phyloP scores from a whole-genome alignment of 2,329 filamentous ascomycete genomes.

The Aspergillus sp. region DNA sequence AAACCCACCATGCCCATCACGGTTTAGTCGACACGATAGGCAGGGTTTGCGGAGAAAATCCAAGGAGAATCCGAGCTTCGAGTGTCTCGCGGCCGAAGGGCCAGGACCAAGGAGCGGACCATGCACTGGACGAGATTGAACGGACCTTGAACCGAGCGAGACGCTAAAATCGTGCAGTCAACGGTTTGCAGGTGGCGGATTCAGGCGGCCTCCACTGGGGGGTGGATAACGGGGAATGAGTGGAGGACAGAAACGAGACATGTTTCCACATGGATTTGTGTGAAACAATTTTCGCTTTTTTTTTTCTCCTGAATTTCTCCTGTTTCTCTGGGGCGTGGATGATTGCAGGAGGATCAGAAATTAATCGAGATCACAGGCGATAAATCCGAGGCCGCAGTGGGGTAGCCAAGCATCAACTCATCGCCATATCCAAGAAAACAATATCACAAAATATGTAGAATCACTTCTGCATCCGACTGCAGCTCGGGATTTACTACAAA shows the following conservation, averaged over 20 bases:
- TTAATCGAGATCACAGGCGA: background rate
- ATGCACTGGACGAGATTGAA: constrained; percentile 15
- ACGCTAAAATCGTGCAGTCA: constrained; percentile 17
- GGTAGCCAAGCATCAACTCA: too few relatives aligned
- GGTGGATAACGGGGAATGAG: constrained; percentile 7
- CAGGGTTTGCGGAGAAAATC: constrained; percentile 19
- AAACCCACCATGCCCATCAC: constrained; percentile 10
- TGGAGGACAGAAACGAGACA: constrained; percentile 2
- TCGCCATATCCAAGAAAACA: too few relatives aligned
- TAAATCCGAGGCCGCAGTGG: background rate
- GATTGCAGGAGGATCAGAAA: background rate
- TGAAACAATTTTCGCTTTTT: constrained; percentile 13
- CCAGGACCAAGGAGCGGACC: constrained; percentile 20
- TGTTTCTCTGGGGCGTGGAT: background rate
- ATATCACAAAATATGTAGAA: too few relatives aligned
- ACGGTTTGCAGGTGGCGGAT: constrained; percentile 10
- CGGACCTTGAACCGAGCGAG: constrained; percentile 16
- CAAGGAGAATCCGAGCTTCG: constrained; percentile 13
- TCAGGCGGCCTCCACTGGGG: constrained; percentile 10
- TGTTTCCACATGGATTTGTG: constrained; percentile 4
- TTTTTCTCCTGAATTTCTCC: background rate
- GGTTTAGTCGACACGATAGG: constrained; percentile 8
- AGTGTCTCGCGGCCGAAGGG: constrained; percentile 15
- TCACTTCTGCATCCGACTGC: too few relatives aligned
- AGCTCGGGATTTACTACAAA: too few relatives aligned